phyloP scores from a whole-genome alignment of 257 asterid genomes.

The Cruciata laevipes region DNA sequence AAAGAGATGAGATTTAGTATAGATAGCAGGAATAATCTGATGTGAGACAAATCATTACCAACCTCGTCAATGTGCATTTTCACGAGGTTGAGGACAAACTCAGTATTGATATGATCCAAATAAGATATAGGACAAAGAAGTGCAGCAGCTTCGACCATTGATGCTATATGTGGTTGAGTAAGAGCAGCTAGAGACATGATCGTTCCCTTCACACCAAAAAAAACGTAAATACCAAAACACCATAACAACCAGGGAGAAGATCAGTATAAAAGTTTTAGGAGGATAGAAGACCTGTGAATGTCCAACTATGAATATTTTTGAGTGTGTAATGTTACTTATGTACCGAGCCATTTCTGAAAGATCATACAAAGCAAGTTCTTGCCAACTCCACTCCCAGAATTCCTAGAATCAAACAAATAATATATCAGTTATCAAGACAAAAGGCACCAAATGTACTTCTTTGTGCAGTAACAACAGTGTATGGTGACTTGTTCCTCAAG shows the following conservation, averaged over 20 bases:
- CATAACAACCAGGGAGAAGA: not conserved
- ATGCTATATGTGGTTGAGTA: conserved; percentile 69
- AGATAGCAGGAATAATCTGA: conserved; percentile 12
- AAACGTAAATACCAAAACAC: not conserved
- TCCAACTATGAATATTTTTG: conserved; percentile 75
- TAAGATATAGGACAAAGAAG: conserved; percentile 91
- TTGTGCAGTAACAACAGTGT: not conserved
- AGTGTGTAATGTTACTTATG: conserved; percentile 44
- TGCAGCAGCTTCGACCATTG: conserved; percentile 92
- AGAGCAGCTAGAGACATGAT: conserved; percentile 93
- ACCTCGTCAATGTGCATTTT: conserved; percentile 81
- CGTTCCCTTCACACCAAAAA: conserved; percentile 62
- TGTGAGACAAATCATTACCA: conserved; percentile 18
- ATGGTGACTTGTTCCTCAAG: not conserved
- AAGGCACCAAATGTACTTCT: conserved; percentile 2
- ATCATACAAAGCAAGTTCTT: conserved; percentile 84
- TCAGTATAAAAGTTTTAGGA: not conserved
- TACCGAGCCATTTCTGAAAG: conserved; percentile 76
- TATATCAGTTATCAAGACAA: conserved; percentile 10
- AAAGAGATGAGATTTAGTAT: conserved; percentile 10
- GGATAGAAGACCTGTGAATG: conserved; percentile 79
- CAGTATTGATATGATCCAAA: conserved; percentile 69
- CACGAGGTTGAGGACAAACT: conserved; percentile 58
- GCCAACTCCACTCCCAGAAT: conserved; percentile 99
- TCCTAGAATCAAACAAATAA: conserved; percentile 37